These are phyloP conservation scores for Verticillium isaacii DNA, from an alignment of 2,329 filamentous ascomycete genomes.

Conservation along the genomic window DNA sequence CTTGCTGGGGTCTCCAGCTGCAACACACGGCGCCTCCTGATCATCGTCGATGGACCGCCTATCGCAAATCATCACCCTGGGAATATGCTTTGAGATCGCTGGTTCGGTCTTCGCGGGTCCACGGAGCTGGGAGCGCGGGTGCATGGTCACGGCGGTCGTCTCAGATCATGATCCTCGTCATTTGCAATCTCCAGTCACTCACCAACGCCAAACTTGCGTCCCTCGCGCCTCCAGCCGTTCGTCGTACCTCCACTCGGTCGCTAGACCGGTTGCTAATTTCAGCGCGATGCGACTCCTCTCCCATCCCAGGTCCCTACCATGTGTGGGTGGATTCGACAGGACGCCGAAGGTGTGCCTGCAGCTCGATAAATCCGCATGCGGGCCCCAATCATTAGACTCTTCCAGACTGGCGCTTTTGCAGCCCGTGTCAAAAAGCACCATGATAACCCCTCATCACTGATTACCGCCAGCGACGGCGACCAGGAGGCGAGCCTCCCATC, in stretches of 20 bases:
- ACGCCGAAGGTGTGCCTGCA: background rate
- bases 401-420: background rate
- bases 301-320: background rate
- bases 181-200: background rate
- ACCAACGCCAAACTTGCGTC: background rate
- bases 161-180: constrained; percentile 1
- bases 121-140: background rate
- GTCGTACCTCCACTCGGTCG: background rate
- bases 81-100: background rate
- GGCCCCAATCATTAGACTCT: background rate
- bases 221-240: background rate
- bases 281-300: background rate
- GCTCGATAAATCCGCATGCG: background rate
- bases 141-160: background rate
- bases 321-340: background rate
- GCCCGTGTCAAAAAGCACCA: background rate
- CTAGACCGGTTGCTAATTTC: background rate
- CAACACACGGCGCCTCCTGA: background rate
- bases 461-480: background rate
- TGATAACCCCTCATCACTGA: background rate
- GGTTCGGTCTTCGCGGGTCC: background rate
- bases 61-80: background rate
- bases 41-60: background rate
- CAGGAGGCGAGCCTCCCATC: background rate
- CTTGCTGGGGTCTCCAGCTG: background rate